Conservation (phyloP, 129 eudicot species). For the Flaveria bidentis region DNA sequence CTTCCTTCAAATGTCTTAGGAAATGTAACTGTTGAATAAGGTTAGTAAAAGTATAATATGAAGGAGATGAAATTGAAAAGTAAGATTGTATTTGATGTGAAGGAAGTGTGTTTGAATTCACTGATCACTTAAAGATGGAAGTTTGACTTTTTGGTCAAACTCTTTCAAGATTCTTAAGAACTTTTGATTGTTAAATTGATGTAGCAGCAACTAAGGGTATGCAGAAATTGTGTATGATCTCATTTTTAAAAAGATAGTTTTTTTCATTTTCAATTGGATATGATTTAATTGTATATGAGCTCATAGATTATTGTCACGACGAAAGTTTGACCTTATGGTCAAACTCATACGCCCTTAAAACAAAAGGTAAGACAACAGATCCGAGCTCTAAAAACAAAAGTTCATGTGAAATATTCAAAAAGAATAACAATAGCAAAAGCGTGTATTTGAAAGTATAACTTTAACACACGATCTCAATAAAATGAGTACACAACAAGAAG, state of each 20-base stretch:
- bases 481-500: background rate
- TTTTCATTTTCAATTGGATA: background rate
- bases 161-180: background rate
- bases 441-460: too few relatives aligned
- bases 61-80: background rate
- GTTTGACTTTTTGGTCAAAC: slow-evolving; percentile 22
- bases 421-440: too few relatives aligned
- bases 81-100: background rate
- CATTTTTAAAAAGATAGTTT: background rate
- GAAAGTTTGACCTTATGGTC: slow-evolving; percentile 21
- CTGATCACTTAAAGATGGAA: background rate
- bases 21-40: background rate
- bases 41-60: background rate
- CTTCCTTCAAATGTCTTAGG: background rate
- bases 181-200: background rate
- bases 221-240: background rate
- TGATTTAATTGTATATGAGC: background rate
- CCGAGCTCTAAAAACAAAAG: background rate
- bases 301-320: background rate
- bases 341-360: background rate
- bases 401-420: too few relatives aligned
- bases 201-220: background rate
- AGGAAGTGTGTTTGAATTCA: background rate
- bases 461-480: background rate
- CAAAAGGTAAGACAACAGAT: background rate